These are phyloP conservation scores for Lasiosphaeriaceae sp. DNA, from an alignment of 495 filamentous ascomycete genomes.

Conservation along the genomic window DNA sequence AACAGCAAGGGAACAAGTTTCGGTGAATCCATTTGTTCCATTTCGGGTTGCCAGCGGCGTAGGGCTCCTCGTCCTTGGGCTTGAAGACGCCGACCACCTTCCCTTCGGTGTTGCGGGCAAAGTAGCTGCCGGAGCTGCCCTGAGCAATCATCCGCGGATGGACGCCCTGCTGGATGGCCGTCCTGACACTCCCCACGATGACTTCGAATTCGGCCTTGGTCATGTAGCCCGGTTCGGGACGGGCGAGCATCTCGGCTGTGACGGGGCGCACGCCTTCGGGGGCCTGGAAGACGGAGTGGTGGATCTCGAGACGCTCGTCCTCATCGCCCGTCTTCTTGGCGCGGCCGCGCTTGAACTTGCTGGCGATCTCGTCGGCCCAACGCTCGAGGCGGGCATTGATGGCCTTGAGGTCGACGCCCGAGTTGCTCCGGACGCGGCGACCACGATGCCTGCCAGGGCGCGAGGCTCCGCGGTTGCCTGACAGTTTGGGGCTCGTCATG, in stretches of 20 bases:
- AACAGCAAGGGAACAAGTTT: conserved; percentile 95
- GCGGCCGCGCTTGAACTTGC: conserved; percentile 86
- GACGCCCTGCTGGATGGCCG: conserved; percentile 85
- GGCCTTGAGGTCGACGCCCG: conserved; percentile 95
- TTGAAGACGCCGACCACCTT: conserved; percentile 98
- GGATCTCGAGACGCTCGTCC: conserved; percentile 81
- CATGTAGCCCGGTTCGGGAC: conserved; percentile 50
- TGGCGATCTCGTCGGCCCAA: conserved; percentile 98
- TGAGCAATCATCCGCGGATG: conserved; percentile 96
- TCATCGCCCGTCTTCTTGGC: conserved; percentile 73
- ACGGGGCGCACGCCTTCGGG: conserved; percentile 78
- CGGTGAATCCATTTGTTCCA: conserved; percentile 96
- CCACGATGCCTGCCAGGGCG: conserved; percentile 30
- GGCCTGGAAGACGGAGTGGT: conserved; percentile 92
- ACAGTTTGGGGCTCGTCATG: conserved; percentile 51
- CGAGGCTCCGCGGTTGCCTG: conserved; percentile 2
- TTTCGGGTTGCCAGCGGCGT: conserved; percentile 85
- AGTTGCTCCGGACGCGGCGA: conserved; percentile 69
- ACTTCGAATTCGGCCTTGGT: conserved; percentile 80
- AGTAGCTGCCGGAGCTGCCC: conserved; percentile 96
- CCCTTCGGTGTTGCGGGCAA: conserved; percentile 84
- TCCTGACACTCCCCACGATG: conserved; percentile 81
- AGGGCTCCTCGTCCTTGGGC: conserved; percentile 98
- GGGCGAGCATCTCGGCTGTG: conserved; percentile 67
- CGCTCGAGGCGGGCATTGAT: conserved; percentile 94